Conservation (phyloP, 148 eudicot species). For the Drosera capensis region DNA sequence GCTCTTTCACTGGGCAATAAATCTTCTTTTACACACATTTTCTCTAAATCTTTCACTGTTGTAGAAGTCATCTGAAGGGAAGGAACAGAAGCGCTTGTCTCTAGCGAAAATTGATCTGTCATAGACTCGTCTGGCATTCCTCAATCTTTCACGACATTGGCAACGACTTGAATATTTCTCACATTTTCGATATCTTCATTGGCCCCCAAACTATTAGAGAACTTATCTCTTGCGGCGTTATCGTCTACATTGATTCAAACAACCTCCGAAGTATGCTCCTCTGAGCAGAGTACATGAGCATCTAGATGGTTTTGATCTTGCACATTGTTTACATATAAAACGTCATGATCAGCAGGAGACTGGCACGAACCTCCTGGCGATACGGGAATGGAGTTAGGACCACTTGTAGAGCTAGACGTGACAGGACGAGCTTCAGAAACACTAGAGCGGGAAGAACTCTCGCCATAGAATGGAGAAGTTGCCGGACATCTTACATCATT, state of each 20-base stretch:
- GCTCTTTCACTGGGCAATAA: slow-evolving; percentile 7
- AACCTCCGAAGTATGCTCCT: slow-evolving; percentile 18
- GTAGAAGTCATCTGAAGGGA: slow-evolving; percentile 19
- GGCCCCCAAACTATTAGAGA: slow-evolving; percentile 8
- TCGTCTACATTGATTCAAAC: slow-evolving; percentile 13
- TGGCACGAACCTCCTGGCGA: slow-evolving; percentile 12
- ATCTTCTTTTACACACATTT: no score
- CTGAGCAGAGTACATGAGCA: slow-evolving; percentile 32
- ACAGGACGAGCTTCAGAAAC: slow-evolving; percentile 25
- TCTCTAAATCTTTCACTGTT: slow-evolving; percentile 14
- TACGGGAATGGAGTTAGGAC: slow-evolving; percentile 21
- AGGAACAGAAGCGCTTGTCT: slow-evolving; percentile 13
- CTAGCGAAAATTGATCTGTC: slow-evolving; percentile 4
- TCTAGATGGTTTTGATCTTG: slow-evolving; percentile 15
- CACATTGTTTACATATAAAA: slow-evolving; percentile 8
- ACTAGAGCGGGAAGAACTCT: slow-evolving; percentile 20
- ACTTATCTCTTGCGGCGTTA: slow-evolving; percentile 6
- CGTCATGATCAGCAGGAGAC: slow-evolving; percentile 14
- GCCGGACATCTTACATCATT: slow-evolving; percentile 10
- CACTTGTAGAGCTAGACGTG: slow-evolving; percentile 31
- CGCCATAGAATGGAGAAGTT: slow-evolving; percentile 16
- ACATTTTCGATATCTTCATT: slow-evolving; percentile 8
- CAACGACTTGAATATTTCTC: slow-evolving; percentile 10
- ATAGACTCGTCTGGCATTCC: slow-evolving; percentile 8
- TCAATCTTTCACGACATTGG: slow-evolving; percentile 11